Percentiles rank a stretch among this genome's conserved stretches.
Evolutionary conservation across 202 grass and related monocot species (phyloP).

Genomic region (Zoysia matrella): DNA sequence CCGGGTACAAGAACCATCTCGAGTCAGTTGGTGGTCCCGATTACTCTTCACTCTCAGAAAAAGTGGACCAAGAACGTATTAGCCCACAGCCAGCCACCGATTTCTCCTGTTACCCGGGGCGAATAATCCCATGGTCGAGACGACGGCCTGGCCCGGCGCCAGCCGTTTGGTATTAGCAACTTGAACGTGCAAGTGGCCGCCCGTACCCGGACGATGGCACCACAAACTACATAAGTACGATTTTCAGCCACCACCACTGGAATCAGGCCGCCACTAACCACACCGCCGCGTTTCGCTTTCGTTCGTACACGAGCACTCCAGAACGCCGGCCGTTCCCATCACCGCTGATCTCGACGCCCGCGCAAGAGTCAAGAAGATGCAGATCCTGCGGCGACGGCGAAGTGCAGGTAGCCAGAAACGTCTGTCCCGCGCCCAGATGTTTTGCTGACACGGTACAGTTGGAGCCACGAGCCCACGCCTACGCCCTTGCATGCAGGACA

Average conservation of each 20-base stretch:
- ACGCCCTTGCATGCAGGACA: not conserved
- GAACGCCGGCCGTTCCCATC: not conserved
- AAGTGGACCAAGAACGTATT: not conserved
- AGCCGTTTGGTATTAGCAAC: not conserved
- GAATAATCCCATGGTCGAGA: constrained; percentile 29
- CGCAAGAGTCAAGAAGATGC: constrained; percentile 4
- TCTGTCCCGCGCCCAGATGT: not conserved
- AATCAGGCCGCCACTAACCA: not conserved
- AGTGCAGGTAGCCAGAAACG: not conserved
- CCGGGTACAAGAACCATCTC: constrained; percentile 1
- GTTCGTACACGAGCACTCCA: constrained; percentile 33
- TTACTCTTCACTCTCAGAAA: not conserved
- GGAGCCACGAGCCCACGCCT: too few species aligned
- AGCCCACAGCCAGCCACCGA: not conserved
- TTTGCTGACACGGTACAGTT: too few species aligned
- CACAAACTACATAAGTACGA: too few species aligned
- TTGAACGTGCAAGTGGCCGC: not conserved
- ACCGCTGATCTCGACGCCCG: not conserved
- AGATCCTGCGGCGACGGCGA: not conserved
- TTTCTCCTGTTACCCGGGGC: too few species aligned
- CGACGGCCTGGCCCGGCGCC: not conserved
- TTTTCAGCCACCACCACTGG: not conserved
- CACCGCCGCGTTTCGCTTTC: constrained; percentile 35
- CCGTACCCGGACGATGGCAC: too few species aligned
- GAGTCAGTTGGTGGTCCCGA: not conserved